phyloP scores from a whole-genome alignment of 2,329 filamentous ascomycete genomes.

The Colletotrichum somersetense region DNA sequence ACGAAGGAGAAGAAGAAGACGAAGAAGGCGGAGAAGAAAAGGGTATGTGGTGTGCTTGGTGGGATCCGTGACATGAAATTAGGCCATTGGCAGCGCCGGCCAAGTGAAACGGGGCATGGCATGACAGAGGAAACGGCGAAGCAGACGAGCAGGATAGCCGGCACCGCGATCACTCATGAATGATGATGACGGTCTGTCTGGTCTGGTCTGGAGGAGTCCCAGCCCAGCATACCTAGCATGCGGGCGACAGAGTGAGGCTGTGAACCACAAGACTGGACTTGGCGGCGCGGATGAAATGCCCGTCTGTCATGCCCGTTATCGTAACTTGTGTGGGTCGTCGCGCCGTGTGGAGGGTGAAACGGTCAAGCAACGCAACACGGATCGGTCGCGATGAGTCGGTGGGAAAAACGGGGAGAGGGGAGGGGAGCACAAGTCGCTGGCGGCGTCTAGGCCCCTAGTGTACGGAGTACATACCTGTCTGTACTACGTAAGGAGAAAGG shows the following conservation, averaged over 20 bases:
- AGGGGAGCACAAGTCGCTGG: background rate
- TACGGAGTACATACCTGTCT: background rate
- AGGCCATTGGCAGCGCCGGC: conserved; percentile 25
- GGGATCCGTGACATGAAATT: conserved; percentile 34
- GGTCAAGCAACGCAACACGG: background rate
- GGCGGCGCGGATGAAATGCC: conserved; percentile 2
- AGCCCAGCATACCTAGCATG: background rate
- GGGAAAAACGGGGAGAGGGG: background rate
- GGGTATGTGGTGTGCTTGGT: background rate
- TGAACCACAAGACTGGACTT: background rate
- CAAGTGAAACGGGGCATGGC: conserved; percentile 16
- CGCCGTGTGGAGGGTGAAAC: background rate
- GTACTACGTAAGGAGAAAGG: background rate
- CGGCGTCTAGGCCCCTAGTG: background rate
- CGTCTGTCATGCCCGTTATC: conserved; percentile 3
- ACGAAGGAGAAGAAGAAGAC: too few relatives aligned
- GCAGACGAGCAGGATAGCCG: conserved; percentile 19
- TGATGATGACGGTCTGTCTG: conserved; percentile 16
- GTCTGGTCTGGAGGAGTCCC: background rate
- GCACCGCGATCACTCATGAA: conserved; percentile 11
- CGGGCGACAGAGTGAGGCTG: conserved; percentile 15
- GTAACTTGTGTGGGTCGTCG: background rate
- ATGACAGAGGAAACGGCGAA: conserved; percentile 12
- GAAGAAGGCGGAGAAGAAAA: background rate
- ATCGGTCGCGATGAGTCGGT: background rate